Conservation (phyloP, 148 eudicot genomes). For the Linanthus parryae region DNA sequence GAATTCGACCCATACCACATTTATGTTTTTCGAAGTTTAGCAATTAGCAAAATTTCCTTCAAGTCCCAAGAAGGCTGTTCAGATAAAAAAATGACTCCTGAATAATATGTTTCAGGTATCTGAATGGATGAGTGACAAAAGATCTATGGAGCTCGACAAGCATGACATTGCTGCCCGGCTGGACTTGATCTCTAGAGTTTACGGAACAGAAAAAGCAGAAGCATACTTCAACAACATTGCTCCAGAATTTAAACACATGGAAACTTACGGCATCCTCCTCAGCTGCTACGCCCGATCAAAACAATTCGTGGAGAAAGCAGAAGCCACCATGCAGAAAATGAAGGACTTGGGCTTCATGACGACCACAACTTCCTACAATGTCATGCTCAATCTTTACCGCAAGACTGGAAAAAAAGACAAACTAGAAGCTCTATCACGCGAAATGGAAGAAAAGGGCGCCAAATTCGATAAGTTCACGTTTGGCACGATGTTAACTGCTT, state of each 20-base stretch:
- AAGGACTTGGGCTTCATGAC: constrained; percentile 16
- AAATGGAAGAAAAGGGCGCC: constrained; percentile 25
- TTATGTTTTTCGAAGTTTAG: no score
- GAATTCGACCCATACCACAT: no score
- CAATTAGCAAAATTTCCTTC: no score
- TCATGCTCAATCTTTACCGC: constrained; percentile 29
- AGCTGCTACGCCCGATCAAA: constrained; percentile 25
- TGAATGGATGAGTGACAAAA: constrained; percentile 43
- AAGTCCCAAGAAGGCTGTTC: no score
- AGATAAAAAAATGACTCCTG: no score
- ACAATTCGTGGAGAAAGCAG: constrained; percentile 37
- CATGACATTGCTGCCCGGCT: constrained; percentile 32
- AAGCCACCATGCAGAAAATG: constrained; percentile 31
- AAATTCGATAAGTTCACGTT: constrained; percentile 21
- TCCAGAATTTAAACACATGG: constrained; percentile 10
- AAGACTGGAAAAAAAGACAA: constrained; percentile 18
- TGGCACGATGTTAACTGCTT: constrained; percentile 15
- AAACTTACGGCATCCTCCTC: constrained; percentile 33
- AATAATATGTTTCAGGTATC: constrained; percentile 41
- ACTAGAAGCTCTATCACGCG: constrained; percentile 17
- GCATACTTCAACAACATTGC: constrained; percentile 23
- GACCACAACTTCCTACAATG: constrained; percentile 15
- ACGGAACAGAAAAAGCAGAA: constrained; percentile 34
- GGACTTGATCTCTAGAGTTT: constrained; percentile 33
- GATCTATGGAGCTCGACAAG: constrained; percentile 9